A percentile compares a stretch with the other conserved stretches of the same genome.
phyloP scores from a whole-genome alignment of 2,329 filamentous ascomycete species.

The Arachnomyces sp. region DNA sequence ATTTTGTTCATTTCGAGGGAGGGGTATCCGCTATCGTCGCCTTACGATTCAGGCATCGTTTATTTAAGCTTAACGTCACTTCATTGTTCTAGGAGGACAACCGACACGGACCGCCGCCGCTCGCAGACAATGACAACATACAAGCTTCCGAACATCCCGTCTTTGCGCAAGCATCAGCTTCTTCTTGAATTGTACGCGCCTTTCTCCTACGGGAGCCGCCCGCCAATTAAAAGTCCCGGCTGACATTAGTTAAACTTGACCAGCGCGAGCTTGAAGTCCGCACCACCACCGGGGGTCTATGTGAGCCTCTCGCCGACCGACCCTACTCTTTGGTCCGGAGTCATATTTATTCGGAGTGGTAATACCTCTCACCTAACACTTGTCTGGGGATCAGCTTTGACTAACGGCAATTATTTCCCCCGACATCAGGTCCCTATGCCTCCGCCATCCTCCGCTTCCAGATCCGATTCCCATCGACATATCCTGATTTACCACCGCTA shows the following conservation, averaged over 20 bases:
- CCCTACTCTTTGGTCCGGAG: slow-evolving; percentile 77
- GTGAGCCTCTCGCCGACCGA: slow-evolving; percentile 76
- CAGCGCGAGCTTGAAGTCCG: slow-evolving; percentile 73
- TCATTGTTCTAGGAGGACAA: not conserved
- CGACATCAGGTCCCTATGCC: slow-evolving; percentile 68
- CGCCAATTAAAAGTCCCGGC: slow-evolving; percentile 1
- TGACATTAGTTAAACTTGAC: slow-evolving; percentile 10
- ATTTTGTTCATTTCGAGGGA: no score
- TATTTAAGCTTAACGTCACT: not conserved
- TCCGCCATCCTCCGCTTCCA: slow-evolving; percentile 83
- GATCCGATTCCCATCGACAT: slow-evolving; percentile 74
- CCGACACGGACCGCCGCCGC: not conserved
- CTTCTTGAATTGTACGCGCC: slow-evolving; percentile 70
- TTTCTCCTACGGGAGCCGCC: no score
- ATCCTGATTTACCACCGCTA: slow-evolving; percentile 70
- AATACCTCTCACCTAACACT: slow-evolving; percentile 15
- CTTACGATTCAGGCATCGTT: no score
- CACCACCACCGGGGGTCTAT: slow-evolving; percentile 79
- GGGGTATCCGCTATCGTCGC: no score
- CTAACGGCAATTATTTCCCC: slow-evolving; percentile 4
- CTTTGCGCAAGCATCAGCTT: slow-evolving; percentile 66
- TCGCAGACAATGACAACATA: slow-evolving; percentile 25
- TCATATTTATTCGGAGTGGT: slow-evolving; percentile 87
- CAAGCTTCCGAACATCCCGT: slow-evolving; percentile 35
- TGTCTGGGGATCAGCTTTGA: slow-evolving; percentile 9